Conservation (phyloP, 2,329 filamentous ascomycete genomes). For the Cordyceps cateniannulata region DNA sequence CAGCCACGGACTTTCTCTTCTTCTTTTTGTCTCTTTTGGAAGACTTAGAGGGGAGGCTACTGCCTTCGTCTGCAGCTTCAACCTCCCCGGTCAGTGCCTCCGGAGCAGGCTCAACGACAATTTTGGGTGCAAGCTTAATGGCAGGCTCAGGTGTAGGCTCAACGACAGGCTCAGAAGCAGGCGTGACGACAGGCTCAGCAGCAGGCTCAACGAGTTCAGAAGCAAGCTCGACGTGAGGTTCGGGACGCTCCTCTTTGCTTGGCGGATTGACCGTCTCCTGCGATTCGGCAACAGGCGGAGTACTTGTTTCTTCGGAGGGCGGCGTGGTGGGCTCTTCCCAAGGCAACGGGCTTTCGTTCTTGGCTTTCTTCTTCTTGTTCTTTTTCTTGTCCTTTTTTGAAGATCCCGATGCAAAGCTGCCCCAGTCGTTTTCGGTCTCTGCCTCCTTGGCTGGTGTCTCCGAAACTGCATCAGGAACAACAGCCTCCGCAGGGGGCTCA, state of each 20-base stretch:
- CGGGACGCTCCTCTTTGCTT: neutral
- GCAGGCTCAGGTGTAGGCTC: neutral
- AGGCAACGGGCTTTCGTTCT: neutral
- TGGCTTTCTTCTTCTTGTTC: slow-evolving; percentile 14
- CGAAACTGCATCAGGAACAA: neutral
- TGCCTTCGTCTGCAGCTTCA: neutral
- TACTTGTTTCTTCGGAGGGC: neutral
- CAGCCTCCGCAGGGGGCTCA: neutral
- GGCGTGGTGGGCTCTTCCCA: neutral
- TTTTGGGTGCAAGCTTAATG: neutral
- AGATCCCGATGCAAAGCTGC: slow-evolving; percentile 22
- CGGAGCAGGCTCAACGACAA: neutral
- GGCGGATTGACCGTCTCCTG: neutral
- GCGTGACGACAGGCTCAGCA: neutral
- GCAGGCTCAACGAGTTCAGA: neutral
- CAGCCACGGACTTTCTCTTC: slow-evolving; percentile 20
- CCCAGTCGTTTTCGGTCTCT: slow-evolving; percentile 23
- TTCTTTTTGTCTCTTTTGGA: slow-evolving; percentile 27
- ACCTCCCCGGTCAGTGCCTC: neutral
- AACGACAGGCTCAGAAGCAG: neutral
- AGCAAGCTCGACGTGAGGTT: neutral
- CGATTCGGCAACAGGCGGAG: neutral
- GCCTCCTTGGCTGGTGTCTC: neutral
- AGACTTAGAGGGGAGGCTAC: neutral
- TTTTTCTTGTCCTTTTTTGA: slow-evolving; percentile 27